Base-by-base conservation (phyloP, 805 yeast species). In the Isabelozyma gotoi region DNA sequence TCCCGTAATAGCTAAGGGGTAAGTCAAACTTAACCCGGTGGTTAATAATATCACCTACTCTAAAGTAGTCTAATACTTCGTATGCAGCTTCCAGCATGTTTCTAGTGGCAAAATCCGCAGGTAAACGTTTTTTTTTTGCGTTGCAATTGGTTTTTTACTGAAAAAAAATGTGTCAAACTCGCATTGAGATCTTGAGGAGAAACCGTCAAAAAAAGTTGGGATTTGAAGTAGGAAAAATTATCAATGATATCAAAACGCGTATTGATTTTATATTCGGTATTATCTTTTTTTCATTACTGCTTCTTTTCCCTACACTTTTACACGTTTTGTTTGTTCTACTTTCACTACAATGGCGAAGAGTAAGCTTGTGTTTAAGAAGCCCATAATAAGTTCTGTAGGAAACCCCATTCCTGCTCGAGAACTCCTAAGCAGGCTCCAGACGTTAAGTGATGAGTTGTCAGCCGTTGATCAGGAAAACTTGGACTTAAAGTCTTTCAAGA, bases 321-420 rank as follows among this genome's bases (percentile, higher is more conserved):
- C n/a, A 7, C 29, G 7, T 24, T 24, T 24, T 10, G 8, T n/a
- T 24, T 24, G 8, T 24, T 24, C 18, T 12, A 11, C 6, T 7
- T 8, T 16, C 15, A 7, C 12, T 32, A 14, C 34, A 14, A 32
- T 11, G 16, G n/a, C n/a, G 34, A 15, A 11, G 1, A 32, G 34
- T 15, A 32, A 19, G 17, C 46, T 55, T 24, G 56, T 60, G 48
- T 77, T 76, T 55, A 62, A 68, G 43, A 69, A 74, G 56, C 60
- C 69, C 12, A 72, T 87, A 14, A 55, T 86, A 5, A 76, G 91
- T 0, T 73, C 85, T 1, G 73, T 81, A 0, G 71, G 73, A 15
- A 71, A 74, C 21, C 79, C 82, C 0, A 81, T 88, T 8, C 59
- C 88, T 0, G 71, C 83, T 2, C 82, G 82, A 51, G 89, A 82